These are phyloP conservation scores for Penicillium longicatenatum DNA, from an alignment of 495 filamentous ascomycete genomes.

Conservation along the genomic window DNA sequence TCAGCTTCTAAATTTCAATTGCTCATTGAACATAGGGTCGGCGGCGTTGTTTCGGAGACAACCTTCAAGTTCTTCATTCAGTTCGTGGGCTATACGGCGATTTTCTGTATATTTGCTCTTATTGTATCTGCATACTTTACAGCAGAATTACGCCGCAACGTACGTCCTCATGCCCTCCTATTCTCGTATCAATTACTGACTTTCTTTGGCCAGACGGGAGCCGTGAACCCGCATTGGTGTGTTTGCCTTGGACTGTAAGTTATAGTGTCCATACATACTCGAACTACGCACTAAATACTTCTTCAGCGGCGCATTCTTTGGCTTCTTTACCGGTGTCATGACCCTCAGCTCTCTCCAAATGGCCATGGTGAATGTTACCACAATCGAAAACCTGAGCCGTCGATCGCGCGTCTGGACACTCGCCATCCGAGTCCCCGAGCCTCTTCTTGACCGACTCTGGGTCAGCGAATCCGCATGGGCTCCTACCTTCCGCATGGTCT, in stretches of 20 bases:
- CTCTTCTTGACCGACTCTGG: slow-evolving; percentile 41
- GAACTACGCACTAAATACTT: slow-evolving; percentile 6
- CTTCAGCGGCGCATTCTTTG: slow-evolving; percentile 65
- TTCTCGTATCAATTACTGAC: slow-evolving; percentile 13
- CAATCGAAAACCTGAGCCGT: slow-evolving; percentile 73
- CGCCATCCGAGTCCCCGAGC: slow-evolving; percentile 69
- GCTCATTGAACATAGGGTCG: slow-evolving; percentile 59
- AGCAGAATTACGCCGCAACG: slow-evolving; percentile 44
- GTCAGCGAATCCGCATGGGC: slow-evolving; percentile 37
- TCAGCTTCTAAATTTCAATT: neutral
- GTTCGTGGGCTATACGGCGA: slow-evolving; percentile 68
- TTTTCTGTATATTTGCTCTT: slow-evolving; percentile 68
- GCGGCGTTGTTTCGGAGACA: slow-evolving; percentile 82
- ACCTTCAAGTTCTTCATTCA: slow-evolving; percentile 86
- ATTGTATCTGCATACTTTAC: slow-evolving; percentile 60
- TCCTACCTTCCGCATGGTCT: slow-evolving; percentile 48
- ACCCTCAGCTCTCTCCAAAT: slow-evolving; percentile 67
- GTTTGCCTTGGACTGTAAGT: slow-evolving; percentile 59
- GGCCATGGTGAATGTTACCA: slow-evolving; percentile 70
- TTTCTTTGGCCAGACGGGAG: slow-evolving; percentile 26
- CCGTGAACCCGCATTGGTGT: slow-evolving; percentile 53
- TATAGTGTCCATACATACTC: neutral
- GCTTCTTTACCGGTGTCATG: slow-evolving; percentile 76
- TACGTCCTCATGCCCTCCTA: slow-evolving; percentile 17
- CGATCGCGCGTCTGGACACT: slow-evolving; percentile 66